A percentile compares a stretch with the other conserved stretches of the same genome.
Evolutionary conservation across 148 eudicot species (phyloP).

Genomic region (Pharnaceum exiguum): DNA sequence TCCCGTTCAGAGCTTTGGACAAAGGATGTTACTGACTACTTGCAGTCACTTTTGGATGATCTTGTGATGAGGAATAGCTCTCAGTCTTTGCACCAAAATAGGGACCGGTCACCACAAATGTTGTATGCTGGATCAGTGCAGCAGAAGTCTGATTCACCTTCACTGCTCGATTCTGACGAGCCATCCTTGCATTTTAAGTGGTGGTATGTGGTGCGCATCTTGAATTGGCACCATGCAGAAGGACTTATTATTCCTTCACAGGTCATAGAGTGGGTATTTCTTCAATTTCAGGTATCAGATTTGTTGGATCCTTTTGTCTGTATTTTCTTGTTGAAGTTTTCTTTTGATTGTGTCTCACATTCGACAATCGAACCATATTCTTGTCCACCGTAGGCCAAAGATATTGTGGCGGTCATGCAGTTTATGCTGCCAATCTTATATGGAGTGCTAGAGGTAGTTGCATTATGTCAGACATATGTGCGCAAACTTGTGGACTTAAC

Average conservation of each 20-base stretch:
- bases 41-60: conserved; percentile 75
- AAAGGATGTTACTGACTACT: conserved; percentile 80
- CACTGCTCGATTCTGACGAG: conserved; percentile 55
- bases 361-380: neutral
- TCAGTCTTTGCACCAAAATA: conserved; percentile 36
- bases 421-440: conserved; percentile 77
- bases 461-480: conserved; percentile 79
- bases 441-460: conserved; percentile 59
- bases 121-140: conserved; percentile 51
- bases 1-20: conserved; percentile 95
- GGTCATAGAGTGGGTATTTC: conserved; percentile 88
- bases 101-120: conserved; percentile 61
- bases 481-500: conserved; percentile 65
- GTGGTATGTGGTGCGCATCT: conserved; percentile 90
- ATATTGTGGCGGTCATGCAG: conserved; percentile 62
- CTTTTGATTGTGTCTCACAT: neutral
- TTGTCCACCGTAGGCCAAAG: conserved; percentile 62
- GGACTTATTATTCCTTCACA: conserved; percentile 74
- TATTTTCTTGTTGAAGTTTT: neutral
- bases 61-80: conserved; percentile 38
- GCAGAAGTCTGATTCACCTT: conserved; percentile 36
- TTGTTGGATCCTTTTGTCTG: neutral
- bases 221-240: conserved; percentile 89
- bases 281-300: conserved; percentile 71
- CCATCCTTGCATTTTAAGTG: conserved; percentile 92